Base-by-base conservation (phyloP, 164 flowering plant species). In the Umbilicus rupestris region DNA sequence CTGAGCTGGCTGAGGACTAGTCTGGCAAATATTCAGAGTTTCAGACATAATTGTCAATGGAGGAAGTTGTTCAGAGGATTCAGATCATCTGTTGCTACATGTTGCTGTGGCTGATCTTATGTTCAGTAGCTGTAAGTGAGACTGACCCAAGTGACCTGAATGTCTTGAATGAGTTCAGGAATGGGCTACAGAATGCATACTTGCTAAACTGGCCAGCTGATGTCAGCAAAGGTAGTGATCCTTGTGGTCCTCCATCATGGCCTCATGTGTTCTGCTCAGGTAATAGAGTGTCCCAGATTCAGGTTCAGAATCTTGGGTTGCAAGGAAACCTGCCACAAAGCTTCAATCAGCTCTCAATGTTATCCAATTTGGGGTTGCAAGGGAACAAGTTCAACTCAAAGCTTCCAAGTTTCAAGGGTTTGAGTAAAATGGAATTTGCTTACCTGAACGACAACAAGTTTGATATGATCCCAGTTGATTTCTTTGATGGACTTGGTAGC, bases 231-330 rank as follows among this genome's bases (percentile, higher is more conserved):
- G 84, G 79, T 5, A 73, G 67, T 39, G 87, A 87, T 76, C 92
- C 92, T 5, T 87, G 92, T 73, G 89, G 89, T 17, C 69, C 77
- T 0, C 75, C 81, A 0, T 31, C 52, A 0, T 87, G 92, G 92
- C 30, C 65, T 2, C 79, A 75, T 72, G 77, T 87, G 17, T 72
- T 62, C 65, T 87, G 92, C 62, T 7, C 47, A 3, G 76, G 75
- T 7, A 62, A 72, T 37, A 80, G 85, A 75, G 86, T 85, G 17
- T 58, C 84, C 1, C 87, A 85, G 67, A 87, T 87, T 78, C 89
- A 85, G 77, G 85, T 79, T 31, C 80, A 81, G 64, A 42, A 59
- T 31, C 22, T 83, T 46, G 81, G 83, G 5, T 68, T 87, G 59
- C 72, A 72, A 44, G 92, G 92, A 2, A 64, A 81, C 70, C 69